Conservation (phyloP, 345 rosid species). For the Rhodamnia rubescens region DNA sequence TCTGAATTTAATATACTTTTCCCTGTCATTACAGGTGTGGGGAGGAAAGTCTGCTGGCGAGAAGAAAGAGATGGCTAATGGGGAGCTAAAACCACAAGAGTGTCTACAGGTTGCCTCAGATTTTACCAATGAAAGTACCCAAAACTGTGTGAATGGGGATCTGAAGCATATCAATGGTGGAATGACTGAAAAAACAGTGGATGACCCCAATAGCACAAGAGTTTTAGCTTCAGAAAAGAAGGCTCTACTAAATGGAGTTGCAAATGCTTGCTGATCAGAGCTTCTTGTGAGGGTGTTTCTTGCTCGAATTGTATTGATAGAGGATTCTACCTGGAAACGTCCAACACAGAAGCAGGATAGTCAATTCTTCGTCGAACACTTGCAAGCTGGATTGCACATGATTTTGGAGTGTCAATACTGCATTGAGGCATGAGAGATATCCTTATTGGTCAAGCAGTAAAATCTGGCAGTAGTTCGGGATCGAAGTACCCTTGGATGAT, state of each 20-base stretch:
- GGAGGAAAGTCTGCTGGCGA: neutral
- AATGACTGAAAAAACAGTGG: neutral
- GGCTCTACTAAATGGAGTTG: constrained; percentile 4
- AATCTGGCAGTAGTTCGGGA: neutral
- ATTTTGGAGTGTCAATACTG: neutral
- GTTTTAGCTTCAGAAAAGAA: neutral
- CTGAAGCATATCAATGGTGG: neutral
- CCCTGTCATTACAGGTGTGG: neutral
- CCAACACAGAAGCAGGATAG: neutral
- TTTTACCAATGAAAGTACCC: neutral
- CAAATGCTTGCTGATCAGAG: constrained; percentile 6
- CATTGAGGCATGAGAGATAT: neutral
- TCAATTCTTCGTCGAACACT: neutral
- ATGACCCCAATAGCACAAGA: neutral
- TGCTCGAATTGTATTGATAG: neutral
- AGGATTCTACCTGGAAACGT: neutral
- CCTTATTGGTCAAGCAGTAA: neutral
- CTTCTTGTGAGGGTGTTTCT: neutral
- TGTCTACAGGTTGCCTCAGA: neutral
- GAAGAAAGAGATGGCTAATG: constrained; percentile 1
- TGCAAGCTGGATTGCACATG: neutral
- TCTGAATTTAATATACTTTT: neutral
- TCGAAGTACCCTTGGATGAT: neutral
- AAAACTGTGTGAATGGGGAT: neutral
- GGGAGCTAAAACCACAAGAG: neutral